Evolutionary conservation across 345 rosid genomes (phyloP), one percentile per base, ranked within the genome.

Genomic region (Firmiana major): DNA sequence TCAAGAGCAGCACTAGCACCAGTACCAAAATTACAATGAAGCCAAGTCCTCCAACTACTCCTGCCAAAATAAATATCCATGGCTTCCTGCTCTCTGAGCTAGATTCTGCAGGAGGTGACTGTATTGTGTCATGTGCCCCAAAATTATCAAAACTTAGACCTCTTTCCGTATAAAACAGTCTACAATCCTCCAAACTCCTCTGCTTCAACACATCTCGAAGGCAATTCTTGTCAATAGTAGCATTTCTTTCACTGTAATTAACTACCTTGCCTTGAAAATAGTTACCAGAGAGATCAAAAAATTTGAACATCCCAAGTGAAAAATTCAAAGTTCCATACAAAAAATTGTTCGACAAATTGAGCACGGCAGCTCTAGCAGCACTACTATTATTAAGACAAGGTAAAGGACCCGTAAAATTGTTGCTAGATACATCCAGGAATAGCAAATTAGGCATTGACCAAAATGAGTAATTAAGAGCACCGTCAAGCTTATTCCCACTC

Each of bases 271-370:
- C 99, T 87, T 92, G 84, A 40, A 96, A 88, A 72, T 92, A 96
- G 87, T 96, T 96, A 58, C 83, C 85, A 6, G 98, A 89, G 74
- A 95, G 78, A 83, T 95, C 98, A 66, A 84, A 69, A 13, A 68
- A 80, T 63, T 75, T 69, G 69, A 89, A 90, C 74, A 84, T 80
- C 79, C 79, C 74, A 45, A 89, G 77, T 42, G 83, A 48, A 63
- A 85, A 80, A 51, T 80, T 78, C 81, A 95, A 84, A 76, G 63
- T 72, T 48, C 98, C 97, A 79, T 90, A 92, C 16, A 95, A 81
- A 85, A 81, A 79, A 85, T 95, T 95, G 78, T 85, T 78, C 3
- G 99, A 95, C 54, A 93, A 66, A 83, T 95, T 89, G 69, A 93
- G 82, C 68, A 76, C 59, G 7, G 87, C 87, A 75, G 54, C 75